Evolutionary conservation across 2,329 filamentous ascomycete genomes (phyloP), one percentile per base, ranked within the genome.

Genomic region (Hysterium pulicare): DNA sequence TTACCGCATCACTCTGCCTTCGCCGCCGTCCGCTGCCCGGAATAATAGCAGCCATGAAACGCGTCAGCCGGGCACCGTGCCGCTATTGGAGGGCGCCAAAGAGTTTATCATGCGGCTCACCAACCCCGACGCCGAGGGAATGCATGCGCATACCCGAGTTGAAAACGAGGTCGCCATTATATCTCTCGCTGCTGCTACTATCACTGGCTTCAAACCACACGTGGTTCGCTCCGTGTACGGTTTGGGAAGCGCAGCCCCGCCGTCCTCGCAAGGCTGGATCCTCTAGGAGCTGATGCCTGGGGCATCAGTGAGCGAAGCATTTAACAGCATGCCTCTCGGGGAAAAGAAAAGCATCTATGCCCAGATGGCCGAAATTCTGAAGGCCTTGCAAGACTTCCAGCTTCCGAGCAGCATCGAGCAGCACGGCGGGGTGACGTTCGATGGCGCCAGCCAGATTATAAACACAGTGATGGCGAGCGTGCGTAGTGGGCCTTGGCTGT

Each of bases 241-340:
- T 16, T 67, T 54, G 58, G 53, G 48, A 7, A 56, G 51, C 26
- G 57, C 55, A 31, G 44, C 50, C 2, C 24, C 28, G 20, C 22
- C 48, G 31, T 50, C 49, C 33, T 47, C 41, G 19, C 53, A 52
- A 36, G 50, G 55, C 36, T 62, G 57, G 49, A 66, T 64, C 41
- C 37, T 68, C 20, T 53, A 64, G 44, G 48, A 66, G 33, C 35
- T 51, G 5, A 66, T 67, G 62, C 55, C 60, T 21, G 60, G 64
- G 10, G 21, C 39, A 17, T 41, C 51, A 9, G 33, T 64, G 6
- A 47, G 48, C 31, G 47, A 57, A 23, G 38, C 38, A 26, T 61
- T 62, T 24, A 26, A 32, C 11, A 45, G 26, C 16, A 58, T 64
- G 55, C 19, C 39, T 31, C 33, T 51, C 4, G 40, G 40, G 19